Conservation (phyloP, 1,284 basidiomycete species). For the Singerocomus rubriflavus region DNA sequence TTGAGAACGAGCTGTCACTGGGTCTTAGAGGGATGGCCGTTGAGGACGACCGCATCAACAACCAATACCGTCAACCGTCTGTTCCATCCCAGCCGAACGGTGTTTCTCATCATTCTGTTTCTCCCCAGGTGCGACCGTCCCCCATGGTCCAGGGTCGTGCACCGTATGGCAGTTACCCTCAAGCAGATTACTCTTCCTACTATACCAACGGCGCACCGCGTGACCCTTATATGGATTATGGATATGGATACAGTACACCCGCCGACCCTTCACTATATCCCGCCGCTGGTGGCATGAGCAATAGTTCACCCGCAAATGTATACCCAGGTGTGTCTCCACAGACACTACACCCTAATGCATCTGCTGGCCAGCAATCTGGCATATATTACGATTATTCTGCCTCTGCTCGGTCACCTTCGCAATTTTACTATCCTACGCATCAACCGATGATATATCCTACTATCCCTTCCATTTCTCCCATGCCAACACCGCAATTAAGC, state of each 20-base stretch:
- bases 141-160: slow-evolving; percentile 45
- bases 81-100: slow-evolving; percentile 24
- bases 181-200: slow-evolving; percentile 55
- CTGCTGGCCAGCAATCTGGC: slow-evolving; percentile 48
- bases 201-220: slow-evolving; percentile 46
- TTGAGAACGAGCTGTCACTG: slow-evolving; percentile 53
- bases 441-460: slow-evolving; percentile 60
- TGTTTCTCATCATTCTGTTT: slow-evolving; percentile 22
- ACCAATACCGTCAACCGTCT: slow-evolving; percentile 32
- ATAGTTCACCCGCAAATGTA: slow-evolving; percentile 42
- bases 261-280: slow-evolving; percentile 53
- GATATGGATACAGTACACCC: slow-evolving; percentile 51
- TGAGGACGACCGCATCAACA: slow-evolving; percentile 53
- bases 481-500: slow-evolving; percentile 47
- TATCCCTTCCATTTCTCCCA: slow-evolving; percentile 47
- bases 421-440: slow-evolving; percentile 58
- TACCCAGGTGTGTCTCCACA: slow-evolving; percentile 49
- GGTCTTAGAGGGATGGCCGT: slow-evolving; percentile 65
- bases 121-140: slow-evolving; percentile 38
- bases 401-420: slow-evolving; percentile 48
- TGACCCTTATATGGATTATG: slow-evolving; percentile 49
- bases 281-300: slow-evolving; percentile 40
- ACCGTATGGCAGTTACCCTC: slow-evolving; percentile 50
- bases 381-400: slow-evolving; percentile 61
- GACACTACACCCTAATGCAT: slow-evolving; percentile 42